Conservation (phyloP, 495 filamentous ascomycete genomes). For the Penicillium samsonianum region DNA sequence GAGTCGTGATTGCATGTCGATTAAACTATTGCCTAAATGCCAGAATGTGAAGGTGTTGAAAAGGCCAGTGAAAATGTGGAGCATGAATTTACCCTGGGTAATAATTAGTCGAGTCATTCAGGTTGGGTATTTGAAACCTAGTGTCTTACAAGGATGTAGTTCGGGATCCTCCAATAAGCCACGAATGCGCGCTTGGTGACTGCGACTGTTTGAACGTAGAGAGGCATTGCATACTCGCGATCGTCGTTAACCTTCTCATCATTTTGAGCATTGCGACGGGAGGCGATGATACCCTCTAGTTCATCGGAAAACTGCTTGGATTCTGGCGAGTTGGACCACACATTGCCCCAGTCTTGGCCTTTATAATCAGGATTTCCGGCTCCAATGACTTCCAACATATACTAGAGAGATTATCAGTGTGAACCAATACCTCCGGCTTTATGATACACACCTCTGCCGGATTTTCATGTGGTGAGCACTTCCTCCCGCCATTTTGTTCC, state of each 20-base stretch:
- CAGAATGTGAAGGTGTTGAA: constrained; percentile 70
- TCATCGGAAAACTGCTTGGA: constrained; percentile 44
- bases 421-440: too few relatives aligned
- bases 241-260: constrained; percentile 42
- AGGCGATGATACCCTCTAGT: constrained; percentile 47
- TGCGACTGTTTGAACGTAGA: constrained; percentile 50
- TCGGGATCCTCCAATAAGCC: constrained; percentile 61
- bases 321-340: constrained; percentile 56
- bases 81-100: constrained; percentile 55
- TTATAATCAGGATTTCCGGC: constrained; percentile 63
- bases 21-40: constrained; percentile 54
- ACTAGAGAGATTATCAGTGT: constrained; percentile 28
- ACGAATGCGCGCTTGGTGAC: constrained; percentile 56
- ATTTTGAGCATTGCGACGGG: constrained; percentile 33
- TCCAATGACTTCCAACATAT: constrained; percentile 69
- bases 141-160: constrained; percentile 52
- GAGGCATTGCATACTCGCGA: constrained; percentile 62
- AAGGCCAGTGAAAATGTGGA: constrained; percentile 65
- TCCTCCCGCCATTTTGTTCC: constrained; percentile 59
- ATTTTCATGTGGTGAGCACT: constrained; percentile 58
- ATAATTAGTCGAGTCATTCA: neutral
- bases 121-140: too few relatives aligned
- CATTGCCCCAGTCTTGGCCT: constrained; percentile 61
- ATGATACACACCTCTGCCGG: constrained; percentile 55
- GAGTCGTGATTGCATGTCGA: constrained; percentile 64